Evolutionary conservation across 2,329 filamentous ascomycete species (phyloP).

Genomic region (Diaporthe eres): DNA sequence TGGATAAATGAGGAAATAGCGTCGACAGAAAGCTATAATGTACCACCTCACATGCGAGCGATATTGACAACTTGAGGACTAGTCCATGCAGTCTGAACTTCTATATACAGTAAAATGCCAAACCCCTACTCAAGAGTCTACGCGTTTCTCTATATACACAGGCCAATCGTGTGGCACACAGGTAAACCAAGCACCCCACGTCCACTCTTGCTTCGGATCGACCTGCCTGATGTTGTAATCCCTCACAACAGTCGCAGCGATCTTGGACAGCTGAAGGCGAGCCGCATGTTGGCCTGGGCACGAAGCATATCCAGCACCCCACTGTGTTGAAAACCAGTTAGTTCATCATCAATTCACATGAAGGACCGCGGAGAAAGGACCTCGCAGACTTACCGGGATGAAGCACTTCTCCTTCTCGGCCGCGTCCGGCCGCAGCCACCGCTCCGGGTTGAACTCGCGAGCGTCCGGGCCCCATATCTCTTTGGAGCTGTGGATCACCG

Average conservation of each 20-base stretch:
- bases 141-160: slow-evolving; percentile 39
- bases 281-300: slow-evolving; percentile 44
- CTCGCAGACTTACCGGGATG: slow-evolving; percentile 43
- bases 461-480: slow-evolving; percentile 46
- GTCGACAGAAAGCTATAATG: background rate
- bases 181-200: slow-evolving; percentile 41
- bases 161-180: slow-evolving; percentile 42
- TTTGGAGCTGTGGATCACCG: slow-evolving; percentile 49
- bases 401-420: slow-evolving; percentile 44
- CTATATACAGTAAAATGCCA: background rate
- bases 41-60: background rate
- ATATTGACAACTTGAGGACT: background rate
- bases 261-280: slow-evolving; percentile 42
- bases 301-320: slow-evolving; percentile 40
- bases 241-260: slow-evolving; percentile 42
- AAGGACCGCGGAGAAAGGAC: background rate
- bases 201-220: slow-evolving; percentile 41
- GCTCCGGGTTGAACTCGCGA: slow-evolving; percentile 45
- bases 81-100: background rate
- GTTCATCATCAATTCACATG: no score
- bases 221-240: slow-evolving; percentile 44
- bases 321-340: slow-evolving; percentile 17
- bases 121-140: background rate
- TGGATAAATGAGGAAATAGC: background rate
- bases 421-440: slow-evolving; percentile 44